Conservation (phyloP, 805 yeast species). For the Wickerhamomyces canadensis region DNA sequence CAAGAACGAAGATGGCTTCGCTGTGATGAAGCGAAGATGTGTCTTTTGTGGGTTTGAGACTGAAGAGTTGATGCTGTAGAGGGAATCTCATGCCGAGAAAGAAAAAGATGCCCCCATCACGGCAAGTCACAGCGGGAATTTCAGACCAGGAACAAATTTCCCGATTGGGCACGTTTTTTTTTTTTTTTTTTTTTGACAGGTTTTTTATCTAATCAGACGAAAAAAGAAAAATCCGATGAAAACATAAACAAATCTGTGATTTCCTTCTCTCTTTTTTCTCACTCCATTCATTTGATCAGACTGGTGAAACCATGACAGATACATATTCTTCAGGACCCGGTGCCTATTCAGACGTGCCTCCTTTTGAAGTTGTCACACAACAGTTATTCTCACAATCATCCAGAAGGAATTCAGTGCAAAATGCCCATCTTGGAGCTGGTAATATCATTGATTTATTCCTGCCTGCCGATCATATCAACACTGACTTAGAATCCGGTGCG, state of each 20-base stretch:
- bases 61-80: constrained; percentile 54
- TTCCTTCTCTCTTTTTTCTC: too few relatives aligned
- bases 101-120: too few relatives aligned
- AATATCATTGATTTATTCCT: constrained; percentile 22
- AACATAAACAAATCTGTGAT: too few relatives aligned
- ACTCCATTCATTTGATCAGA: too few relatives aligned
- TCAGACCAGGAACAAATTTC: too few relatives aligned
- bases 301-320: too few relatives aligned
- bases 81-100: too few relatives aligned
- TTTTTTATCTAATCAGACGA: too few relatives aligned
- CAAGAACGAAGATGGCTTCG: constrained; percentile 33
- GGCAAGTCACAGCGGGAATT: too few relatives aligned
- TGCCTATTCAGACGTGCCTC: constrained; percentile 21
- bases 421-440: constrained; percentile 14
- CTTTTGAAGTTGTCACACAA: constrained; percentile 17
- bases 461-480: constrained; percentile 11
- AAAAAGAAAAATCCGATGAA: too few relatives aligned
- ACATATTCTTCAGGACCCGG: constrained; percentile 20
- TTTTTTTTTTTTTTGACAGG: too few relatives aligned
- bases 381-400: constrained; percentile 15
- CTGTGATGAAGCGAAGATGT: constrained; percentile 56
- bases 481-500: constrained; percentile 6
- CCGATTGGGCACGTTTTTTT: too few relatives aligned
- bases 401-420: constrained; percentile 18
- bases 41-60: constrained; percentile 77